Evolutionary conservation across 2,329 filamentous ascomycete genomes (phyloP), one percentile per base, ranked within the genome.

Genomic region (Zasmidium cellare): DNA sequence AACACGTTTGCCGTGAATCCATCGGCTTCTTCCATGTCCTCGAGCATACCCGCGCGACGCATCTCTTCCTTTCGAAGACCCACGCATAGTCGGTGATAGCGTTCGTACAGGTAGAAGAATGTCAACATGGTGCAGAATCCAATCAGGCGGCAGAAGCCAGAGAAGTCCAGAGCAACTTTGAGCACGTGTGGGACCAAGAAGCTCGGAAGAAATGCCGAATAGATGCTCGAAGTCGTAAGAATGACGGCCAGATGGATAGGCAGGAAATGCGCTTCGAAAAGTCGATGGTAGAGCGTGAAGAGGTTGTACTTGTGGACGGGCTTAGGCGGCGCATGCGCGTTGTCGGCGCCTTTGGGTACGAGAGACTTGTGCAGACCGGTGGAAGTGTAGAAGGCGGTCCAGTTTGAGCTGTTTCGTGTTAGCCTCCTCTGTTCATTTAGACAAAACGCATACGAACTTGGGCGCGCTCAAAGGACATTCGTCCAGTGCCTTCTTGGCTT

Each of bases 211-310:
- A 84, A 75, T 67, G 80, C 79, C 41, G 80, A 75, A 71, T 86
- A 90, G 3, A 89, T 65, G 0, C 83, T 82, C 0, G 86, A 87
- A 1, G 84, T 80, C 46, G 89, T 66, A 23, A 90, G 78, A 24
- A 89, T 77, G 47, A 89, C 83, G 6, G 82, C 84, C 75, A 85
- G 85, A 66, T 90, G 87, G 16, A 86, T 80, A 0, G 87, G 87
- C 22, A 90, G 76, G 70, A 90, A 90, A 71, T 90, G 87, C 0
- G 87, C 87, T 71, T 90, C 87, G 66, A 88, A 90, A n/a, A 90
- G 76, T 18, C 88, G 83, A 69, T 88, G 85, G 68, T 82, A 80
- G 28, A 90, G 78, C 53, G 83, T 80, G 62, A 84, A 71, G 47
- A 86, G 78, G 62, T 80, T 83, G 68, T 77, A 77, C 78, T 79